Conservation (phyloP, 2,329 filamentous ascomycete species). For the Thermothelomyces thermophilus region DNA sequence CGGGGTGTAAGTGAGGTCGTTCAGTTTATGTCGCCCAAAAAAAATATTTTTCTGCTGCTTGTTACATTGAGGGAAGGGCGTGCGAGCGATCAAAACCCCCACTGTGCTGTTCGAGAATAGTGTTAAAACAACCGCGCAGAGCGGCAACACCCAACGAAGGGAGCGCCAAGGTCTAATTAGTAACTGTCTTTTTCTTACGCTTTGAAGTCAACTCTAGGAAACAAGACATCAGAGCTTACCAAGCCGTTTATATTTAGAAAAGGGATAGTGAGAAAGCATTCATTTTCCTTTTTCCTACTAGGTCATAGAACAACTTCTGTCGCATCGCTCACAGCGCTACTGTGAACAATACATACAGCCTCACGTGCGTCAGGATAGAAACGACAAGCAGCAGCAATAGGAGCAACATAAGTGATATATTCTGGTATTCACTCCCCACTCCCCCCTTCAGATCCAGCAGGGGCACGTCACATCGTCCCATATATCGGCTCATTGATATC, state of each 20-base stretch:
- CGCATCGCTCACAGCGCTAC: too few species aligned
- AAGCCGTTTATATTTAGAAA: too few species aligned
- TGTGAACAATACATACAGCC: too few species aligned
- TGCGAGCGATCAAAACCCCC: constrained; percentile 4
- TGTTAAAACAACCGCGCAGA: too few species aligned
- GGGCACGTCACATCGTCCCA: constrained; percentile 3
- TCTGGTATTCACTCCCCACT: constrained; percentile 1
- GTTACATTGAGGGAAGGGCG: constrained; percentile 3
- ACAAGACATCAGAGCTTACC: too few species aligned
- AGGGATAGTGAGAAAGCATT: too few species aligned
- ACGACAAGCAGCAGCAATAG: background rate
- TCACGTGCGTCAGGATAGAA: too few species aligned
- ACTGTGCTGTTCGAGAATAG: constrained; percentile 6
- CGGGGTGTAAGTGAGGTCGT: constrained; percentile 10
- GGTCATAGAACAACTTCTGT: too few species aligned
- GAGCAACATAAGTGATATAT: background rate
- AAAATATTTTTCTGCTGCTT: constrained; percentile 10
- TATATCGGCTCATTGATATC: constrained; percentile 1
- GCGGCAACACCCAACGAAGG: background rate
- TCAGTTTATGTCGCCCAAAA: constrained; percentile 4
- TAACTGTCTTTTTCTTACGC: too few species aligned
- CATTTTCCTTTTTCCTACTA: too few species aligned
- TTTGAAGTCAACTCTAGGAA: too few species aligned
- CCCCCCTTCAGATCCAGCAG: background rate
- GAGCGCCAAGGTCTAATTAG: too few species aligned